Evolutionary conservation across 352 stramenopile species (phyloP), one percentile per base, ranked within the genome.

Genomic region (Proteromonas lacertae): DNA sequence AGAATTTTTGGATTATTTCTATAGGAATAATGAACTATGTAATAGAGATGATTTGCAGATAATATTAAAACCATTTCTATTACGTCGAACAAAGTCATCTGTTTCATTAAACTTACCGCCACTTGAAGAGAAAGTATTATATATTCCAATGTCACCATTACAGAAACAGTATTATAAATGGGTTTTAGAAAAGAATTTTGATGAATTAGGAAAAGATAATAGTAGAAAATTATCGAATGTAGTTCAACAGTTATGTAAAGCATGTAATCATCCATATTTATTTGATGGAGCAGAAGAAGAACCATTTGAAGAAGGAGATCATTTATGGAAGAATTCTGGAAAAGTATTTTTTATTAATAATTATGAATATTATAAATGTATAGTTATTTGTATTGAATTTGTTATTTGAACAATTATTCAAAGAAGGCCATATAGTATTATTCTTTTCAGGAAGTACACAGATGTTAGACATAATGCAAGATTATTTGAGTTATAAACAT

Each of bases 181-280:
- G n/a, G 14, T 13, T 5, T 5, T 13, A 7, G 13, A 5, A 7
- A 16, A 5, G 4, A 20, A 5, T 5, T n/a, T 13, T 5, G 4
- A 17, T 7, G 9, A 14, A 10, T 14, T 4, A 4, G 28, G 14
- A 19, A 20, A 37, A 10, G 8, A 2, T 18, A 20, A 37, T 9
- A 28, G 32, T 17, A 14, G n/a, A n/a, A n/a, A n/a, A 20, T 19
- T 84, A 36, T 54, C 78, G 8, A 56, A 60, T 22, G 23, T 30
- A n/a, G n/a, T 14, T 38, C 17, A 12, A 13, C 84, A 95, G 51
- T 56, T 94, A 18, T 64, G 80, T 12, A 93, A 98, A 56, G 79
- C 93, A 14, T 96, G 83, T 59, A 96, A 96, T 51, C 87, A 99
- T 52, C 87, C 87, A 13, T 99, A 97, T 48, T 57, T 99, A 7